Conservation (phyloP, 2,329 filamentous ascomycete species). For the Fusarium gaditjirri region DNA sequence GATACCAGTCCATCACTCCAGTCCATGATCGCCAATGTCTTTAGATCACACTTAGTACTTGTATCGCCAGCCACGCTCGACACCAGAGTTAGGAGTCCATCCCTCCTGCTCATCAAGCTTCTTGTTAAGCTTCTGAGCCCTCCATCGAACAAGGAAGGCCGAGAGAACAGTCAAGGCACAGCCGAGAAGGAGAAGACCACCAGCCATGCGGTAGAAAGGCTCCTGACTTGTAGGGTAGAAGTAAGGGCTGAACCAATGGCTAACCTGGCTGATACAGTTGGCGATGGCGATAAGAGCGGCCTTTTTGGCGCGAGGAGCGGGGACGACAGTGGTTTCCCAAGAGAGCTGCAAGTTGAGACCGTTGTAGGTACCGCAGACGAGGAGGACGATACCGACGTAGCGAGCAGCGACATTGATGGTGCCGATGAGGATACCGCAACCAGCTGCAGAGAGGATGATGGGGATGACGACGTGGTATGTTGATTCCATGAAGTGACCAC, state of each 20-base stretch:
- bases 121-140: conserved; percentile 13
- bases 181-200: conserved; percentile 31
- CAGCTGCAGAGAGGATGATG: conserved; percentile 50
- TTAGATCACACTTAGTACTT: conserved; percentile 3
- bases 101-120: conserved; percentile 28
- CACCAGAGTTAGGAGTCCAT: conserved; percentile 23
- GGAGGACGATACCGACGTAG: conserved; percentile 56
- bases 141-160: conserved; percentile 7
- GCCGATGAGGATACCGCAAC: conserved; percentile 55
- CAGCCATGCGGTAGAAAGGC: conserved; percentile 46
- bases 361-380: conserved; percentile 53
- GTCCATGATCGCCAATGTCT: background rate
- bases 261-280: conserved; percentile 53
- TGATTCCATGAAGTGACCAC: conserved; percentile 51
- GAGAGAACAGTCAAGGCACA: conserved; percentile 4
- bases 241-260: conserved; percentile 57
- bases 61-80: conserved; percentile 27
- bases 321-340: conserved; percentile 56
- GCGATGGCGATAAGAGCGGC: conserved; percentile 56
- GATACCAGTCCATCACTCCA: background rate
- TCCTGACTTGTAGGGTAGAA: conserved; percentile 49
- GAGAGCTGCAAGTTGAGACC: conserved; percentile 55
- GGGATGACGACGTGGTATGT: conserved; percentile 55
- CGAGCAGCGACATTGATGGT: conserved; percentile 55
- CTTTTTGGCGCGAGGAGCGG: conserved; percentile 53